Conservation (phyloP, 768 basidiomycete genomes). For the Neoboletus brunneissimus region DNA sequence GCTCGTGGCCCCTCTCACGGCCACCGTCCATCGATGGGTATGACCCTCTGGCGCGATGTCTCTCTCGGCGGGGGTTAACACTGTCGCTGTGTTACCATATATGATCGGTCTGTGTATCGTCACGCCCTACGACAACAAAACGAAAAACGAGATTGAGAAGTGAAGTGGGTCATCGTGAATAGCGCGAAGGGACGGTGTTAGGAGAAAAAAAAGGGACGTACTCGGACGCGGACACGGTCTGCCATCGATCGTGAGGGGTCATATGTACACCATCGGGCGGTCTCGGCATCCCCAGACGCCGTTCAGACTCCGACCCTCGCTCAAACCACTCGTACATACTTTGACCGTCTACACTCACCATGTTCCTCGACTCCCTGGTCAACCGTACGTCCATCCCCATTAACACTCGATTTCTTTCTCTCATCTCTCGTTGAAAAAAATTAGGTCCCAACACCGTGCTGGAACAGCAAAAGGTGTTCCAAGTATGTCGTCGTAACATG, state of each 20-base stretch:
- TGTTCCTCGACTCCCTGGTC: slow-evolving; percentile 61
- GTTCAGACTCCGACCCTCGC: slow-evolving; percentile 33
- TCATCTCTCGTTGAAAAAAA: neutral
- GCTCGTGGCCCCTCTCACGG: slow-evolving; percentile 84
- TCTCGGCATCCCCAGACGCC: slow-evolving; percentile 35
- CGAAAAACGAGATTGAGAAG: neutral
- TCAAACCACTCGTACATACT: no score
- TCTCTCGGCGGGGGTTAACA: slow-evolving; percentile 72
- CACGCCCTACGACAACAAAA: slow-evolving; percentile 83
- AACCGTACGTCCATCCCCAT: slow-evolving; percentile 47
- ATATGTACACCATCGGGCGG: slow-evolving; percentile 26
- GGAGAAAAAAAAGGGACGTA: slow-evolving; percentile 37
- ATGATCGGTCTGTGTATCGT: slow-evolving; percentile 88
- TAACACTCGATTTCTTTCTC: neutral
- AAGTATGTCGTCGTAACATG: slow-evolving; percentile 41
- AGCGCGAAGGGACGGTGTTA: neutral
- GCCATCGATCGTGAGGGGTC: slow-evolving; percentile 43
- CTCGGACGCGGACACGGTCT: slow-evolving; percentile 78
- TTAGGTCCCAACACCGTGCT: slow-evolving; percentile 62
- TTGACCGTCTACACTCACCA: slow-evolving; percentile 14
- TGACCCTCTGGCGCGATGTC: slow-evolving; percentile 63
- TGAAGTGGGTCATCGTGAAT: neutral
- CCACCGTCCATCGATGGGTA: slow-evolving; percentile 96
- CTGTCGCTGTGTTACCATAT: slow-evolving; percentile 89
- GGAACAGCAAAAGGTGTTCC: slow-evolving; percentile 63